Evolutionary conservation across 495 filamentous ascomycete species (phyloP).

Genomic region (Neurospora terricola): DNA sequence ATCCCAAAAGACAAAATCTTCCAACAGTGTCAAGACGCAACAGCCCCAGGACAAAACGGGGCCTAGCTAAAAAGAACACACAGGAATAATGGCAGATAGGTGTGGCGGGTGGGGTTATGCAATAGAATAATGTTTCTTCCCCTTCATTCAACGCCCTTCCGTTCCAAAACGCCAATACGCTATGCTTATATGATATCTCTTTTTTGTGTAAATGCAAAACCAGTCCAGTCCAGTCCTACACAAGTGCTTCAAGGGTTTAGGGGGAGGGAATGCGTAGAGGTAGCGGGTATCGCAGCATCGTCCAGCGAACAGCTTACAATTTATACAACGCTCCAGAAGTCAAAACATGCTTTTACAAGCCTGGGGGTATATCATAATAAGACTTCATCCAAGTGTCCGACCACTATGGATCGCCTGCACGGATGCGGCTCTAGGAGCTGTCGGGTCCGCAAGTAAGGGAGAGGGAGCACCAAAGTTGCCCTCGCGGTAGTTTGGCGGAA

Average conservation of each 20-base stretch:
- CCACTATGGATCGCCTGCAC: slow-evolving; percentile 42
- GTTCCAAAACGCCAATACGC: slow-evolving; percentile 14
- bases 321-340: slow-evolving; percentile 1
- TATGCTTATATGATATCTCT: slow-evolving; percentile 16
- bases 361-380: slow-evolving; percentile 16
- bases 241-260: not conserved
- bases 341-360: slow-evolving; percentile 7
- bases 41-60: not conserved
- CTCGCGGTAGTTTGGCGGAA: slow-evolving; percentile 23
- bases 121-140: not conserved
- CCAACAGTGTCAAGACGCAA: not conserved
- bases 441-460: slow-evolving; percentile 31
- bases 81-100: not conserved
- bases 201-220: slow-evolving; percentile 5
- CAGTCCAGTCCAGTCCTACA: not conserved
- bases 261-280: slow-evolving; percentile 1
- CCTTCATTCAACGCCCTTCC: slow-evolving; percentile 1
- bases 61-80: not conserved
- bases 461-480: slow-evolving; percentile 32
- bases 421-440: slow-evolving; percentile 34
- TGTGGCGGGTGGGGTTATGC: not conserved
- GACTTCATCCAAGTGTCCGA: slow-evolving; percentile 34
- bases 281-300: slow-evolving; percentile 6
- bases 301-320: slow-evolving; percentile 10
- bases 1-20: not conserved